phyloP scores from a whole-genome alignment of 345 rosid species.

The Gossypium rotundifolium region DNA sequence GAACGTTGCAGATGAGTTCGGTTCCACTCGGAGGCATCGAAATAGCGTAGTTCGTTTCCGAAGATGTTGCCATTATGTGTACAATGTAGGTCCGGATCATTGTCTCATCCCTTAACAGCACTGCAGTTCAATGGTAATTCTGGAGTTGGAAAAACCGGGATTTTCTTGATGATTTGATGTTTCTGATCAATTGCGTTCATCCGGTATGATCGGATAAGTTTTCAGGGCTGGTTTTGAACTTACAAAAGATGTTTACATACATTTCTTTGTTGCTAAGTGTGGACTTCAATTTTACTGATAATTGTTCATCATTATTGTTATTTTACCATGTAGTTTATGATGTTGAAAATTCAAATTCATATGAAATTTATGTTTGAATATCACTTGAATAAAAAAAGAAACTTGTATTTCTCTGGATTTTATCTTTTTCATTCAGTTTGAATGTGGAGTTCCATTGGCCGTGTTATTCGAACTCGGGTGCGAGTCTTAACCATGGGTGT shows the following conservation, averaged over 20 bases:
- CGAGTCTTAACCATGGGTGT: too few species aligned
- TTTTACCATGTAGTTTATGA: constrained; percentile 8
- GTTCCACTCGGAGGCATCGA: constrained; percentile 63
- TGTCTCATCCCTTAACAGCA: background rate
- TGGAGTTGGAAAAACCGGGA: constrained; percentile 1
- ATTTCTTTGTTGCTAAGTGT: background rate
- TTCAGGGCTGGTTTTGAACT: constrained; percentile 1
- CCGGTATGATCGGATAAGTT: background rate
- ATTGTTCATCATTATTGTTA: constrained; percentile 5
- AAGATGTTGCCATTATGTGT: background rate
- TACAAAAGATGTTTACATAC: background rate
- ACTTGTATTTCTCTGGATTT: background rate
- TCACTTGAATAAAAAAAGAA: background rate
- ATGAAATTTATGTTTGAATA: background rate
- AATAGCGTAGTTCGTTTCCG: constrained; percentile 32
- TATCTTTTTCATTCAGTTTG: background rate
- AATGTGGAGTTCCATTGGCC: background rate
- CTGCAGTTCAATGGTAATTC: background rate
- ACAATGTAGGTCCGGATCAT: background rate
- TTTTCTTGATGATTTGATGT: background rate
- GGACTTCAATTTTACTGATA: constrained; percentile 1
- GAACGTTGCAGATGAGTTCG: constrained; percentile 75
- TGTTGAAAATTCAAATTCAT: constrained; percentile 2
- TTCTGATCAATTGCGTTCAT: background rate
- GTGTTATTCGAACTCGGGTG: too few species aligned